Evolutionary conservation across 2,329 filamentous ascomycete species (phyloP).

Genomic region (Alternaria incomplexa): DNA sequence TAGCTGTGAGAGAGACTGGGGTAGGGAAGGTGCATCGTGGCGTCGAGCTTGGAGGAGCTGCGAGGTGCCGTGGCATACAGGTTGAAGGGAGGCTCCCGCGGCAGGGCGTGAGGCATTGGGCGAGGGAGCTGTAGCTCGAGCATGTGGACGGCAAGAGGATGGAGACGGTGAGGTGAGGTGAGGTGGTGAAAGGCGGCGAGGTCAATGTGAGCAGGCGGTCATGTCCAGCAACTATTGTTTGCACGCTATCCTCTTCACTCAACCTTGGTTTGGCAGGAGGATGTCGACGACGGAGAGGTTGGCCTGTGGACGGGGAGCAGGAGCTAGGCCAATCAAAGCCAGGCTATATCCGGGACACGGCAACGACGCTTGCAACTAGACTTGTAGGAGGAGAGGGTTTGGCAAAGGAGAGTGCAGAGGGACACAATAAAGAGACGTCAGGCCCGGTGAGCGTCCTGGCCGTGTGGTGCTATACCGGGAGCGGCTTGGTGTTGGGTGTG

Average conservation of each 20-base stretch:
- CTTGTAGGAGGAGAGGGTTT: slow-evolving; percentile 12
- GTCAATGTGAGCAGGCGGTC: slow-evolving; percentile 23
- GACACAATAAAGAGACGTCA: slow-evolving; percentile 27
- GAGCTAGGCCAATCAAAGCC: slow-evolving; percentile 38
- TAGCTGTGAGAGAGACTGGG: slow-evolving; percentile 30
- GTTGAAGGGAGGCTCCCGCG: slow-evolving; percentile 43
- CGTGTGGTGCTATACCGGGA: slow-evolving; percentile 17
- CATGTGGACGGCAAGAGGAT: slow-evolving; percentile 38
- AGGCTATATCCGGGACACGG: slow-evolving; percentile 32
- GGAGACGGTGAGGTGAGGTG: slow-evolving; percentile 10
- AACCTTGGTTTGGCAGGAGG: slow-evolving; percentile 26
- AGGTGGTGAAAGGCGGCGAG: slow-evolving; percentile 14
- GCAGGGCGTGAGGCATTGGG: slow-evolving; percentile 50
- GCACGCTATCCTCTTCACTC: slow-evolving; percentile 24
- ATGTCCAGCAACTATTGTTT: slow-evolving; percentile 19
- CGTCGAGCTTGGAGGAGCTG: slow-evolving; percentile 34
- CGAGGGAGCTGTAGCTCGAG: slow-evolving; percentile 50
- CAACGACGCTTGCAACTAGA: slow-evolving; percentile 21
- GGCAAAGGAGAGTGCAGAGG: slow-evolving; percentile 23
- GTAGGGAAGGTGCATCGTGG: slow-evolving; percentile 44
- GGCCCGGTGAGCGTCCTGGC: slow-evolving; percentile 6
- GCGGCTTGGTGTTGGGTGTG: slow-evolving; percentile 19
- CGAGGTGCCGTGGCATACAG: slow-evolving; percentile 35
- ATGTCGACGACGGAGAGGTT: slow-evolving; percentile 34
- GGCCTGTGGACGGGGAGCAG: slow-evolving; percentile 31